Conservation (phyloP, 352 stramenopile species). For the Pseudoperonospora humuli region DNA sequence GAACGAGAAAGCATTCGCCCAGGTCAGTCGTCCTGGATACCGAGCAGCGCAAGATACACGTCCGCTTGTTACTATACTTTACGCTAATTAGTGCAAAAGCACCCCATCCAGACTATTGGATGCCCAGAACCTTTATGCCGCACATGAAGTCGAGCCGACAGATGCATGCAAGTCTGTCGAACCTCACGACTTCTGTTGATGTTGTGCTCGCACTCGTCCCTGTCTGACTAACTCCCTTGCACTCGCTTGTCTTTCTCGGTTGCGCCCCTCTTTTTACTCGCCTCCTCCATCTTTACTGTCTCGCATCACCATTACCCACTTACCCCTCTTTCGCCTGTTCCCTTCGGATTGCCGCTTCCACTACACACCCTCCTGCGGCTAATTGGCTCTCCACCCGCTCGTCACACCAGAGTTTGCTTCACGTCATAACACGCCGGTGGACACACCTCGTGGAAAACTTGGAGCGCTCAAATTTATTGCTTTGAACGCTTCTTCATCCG, state of each 20-base stretch:
- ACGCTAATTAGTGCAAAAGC: conserved; percentile 29
- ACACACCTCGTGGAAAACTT: conserved; percentile 11
- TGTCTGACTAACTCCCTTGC: conserved; percentile 16
- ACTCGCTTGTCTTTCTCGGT: conserved; percentile 26
- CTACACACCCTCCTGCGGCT: conserved; percentile 4
- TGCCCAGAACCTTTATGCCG: conserved; percentile 5
- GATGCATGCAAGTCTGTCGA: background rate
- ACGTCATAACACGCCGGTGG: conserved; percentile 4
- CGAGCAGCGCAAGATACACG: too few relatives aligned
- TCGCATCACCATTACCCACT: conserved; percentile 7
- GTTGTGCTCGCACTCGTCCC: conserved; percentile 2
- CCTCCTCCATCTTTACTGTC: conserved; percentile 10
- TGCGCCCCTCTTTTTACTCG: conserved; percentile 20
- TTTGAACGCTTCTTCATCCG: conserved; percentile 73
- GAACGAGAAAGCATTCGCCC: too few relatives aligned
- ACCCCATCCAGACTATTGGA: conserved; percentile 9
- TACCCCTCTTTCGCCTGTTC: conserved; percentile 15
- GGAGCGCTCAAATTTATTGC: conserved; percentile 39
- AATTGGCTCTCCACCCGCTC: conserved; percentile 9
- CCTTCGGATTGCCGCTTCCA: conserved; percentile 14
- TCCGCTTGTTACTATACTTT: conserved; percentile 39
- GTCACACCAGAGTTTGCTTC: conserved; percentile 6
- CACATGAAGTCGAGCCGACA: background rate
- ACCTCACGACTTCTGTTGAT: background rate
- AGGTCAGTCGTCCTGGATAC: too few relatives aligned